Evolutionary conservation across 2,329 filamentous ascomycete species (phyloP).

Genomic region (Aureobasidium pullulans): DNA sequence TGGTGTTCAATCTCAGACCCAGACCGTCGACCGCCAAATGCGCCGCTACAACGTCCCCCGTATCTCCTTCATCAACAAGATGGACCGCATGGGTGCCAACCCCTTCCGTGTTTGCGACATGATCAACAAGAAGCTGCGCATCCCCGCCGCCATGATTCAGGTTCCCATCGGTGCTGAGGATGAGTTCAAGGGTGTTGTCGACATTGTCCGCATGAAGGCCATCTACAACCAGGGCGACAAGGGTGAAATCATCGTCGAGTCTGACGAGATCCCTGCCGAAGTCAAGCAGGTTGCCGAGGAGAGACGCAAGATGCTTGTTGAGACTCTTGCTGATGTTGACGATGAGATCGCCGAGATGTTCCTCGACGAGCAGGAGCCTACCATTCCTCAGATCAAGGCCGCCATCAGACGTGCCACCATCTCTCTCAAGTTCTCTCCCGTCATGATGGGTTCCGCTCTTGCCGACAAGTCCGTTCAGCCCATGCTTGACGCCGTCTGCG

Average conservation of each 20-base stretch:
- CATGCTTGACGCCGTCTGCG: slow-evolving; percentile 92
- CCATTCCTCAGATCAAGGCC: slow-evolving; percentile 74
- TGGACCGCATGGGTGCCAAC: slow-evolving; percentile 98
- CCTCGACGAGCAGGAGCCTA: slow-evolving; percentile 77
- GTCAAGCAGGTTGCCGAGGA: slow-evolving; percentile 69
- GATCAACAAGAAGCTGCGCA: slow-evolving; percentile 92
- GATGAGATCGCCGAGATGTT: slow-evolving; percentile 96
- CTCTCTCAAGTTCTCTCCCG: slow-evolving; percentile 79
- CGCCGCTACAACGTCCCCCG: slow-evolving; percentile 93
- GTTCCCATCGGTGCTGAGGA: slow-evolving; percentile 91
- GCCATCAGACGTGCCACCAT: slow-evolving; percentile 92
- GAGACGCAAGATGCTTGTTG: slow-evolving; percentile 78
- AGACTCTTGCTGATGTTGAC: slow-evolving; percentile 93
- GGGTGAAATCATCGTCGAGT: slow-evolving; percentile 68
- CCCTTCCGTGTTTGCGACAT: slow-evolving; percentile 96
- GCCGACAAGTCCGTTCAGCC: slow-evolving; percentile 93
- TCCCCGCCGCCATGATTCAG: slow-evolving; percentile 87
- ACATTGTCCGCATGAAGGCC: slow-evolving; percentile 84
- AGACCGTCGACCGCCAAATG: slow-evolving; percentile 98
- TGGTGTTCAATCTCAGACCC: slow-evolving; percentile 95
- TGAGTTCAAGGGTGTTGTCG: slow-evolving; percentile 84
- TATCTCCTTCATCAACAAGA: slow-evolving; percentile 97
- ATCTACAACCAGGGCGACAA: slow-evolving; percentile 81
- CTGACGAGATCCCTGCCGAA: slow-evolving; percentile 76
- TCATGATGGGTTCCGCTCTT: slow-evolving; percentile 92